Evolutionary conservation across 768 basidiomycete species (phyloP), one percentile per base, ranked within the genome.

Genomic region (Dentipellis fragilis): DNA sequence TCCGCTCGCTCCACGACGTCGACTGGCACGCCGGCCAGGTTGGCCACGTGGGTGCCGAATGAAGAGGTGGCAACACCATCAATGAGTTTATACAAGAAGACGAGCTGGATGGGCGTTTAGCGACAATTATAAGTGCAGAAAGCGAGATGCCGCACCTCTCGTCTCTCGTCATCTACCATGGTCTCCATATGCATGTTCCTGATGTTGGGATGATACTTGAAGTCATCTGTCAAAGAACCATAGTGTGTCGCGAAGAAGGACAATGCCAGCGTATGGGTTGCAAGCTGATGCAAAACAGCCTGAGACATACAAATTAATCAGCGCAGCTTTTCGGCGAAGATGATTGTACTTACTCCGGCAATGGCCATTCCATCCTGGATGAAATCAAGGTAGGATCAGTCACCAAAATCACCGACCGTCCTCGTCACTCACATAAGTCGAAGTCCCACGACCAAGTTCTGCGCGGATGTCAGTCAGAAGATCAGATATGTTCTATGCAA

Each of bases 191-290:
- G 85, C 87, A 95, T 95, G 54, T 85, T 89, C 55, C 90, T 77
- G 61, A 98, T 89, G 64, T 94, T 96, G 1, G 90, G 88, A 65
- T 94, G 91, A 63, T 92, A 91, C 2, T 80, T 79, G 67, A 88
- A 97, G 66, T 98, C 95, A 62, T 96, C 91, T 8, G 95, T 96
- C 45, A 98, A 75, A 1, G 93, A 89, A 3, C 93, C 93, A 62
- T 98, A 99, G 69, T 99, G 96, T 0, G 96, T 99, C 37, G 96
- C 95, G 64, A 99, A 99, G 75, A 97, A 96, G 1, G 90, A 87
- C 23, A 98, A 72, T 10, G 94, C 86, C 4, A 96, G 73, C 0
- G 91, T 93, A 63, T 91, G 90, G 0, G 94, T 96, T 1, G 96
- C 92, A 14, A 99, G 79, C 65, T 95, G 84, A 67, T 99, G 96